Conservation (phyloP, 1,139 yeast genomes). For the Taiozyma sp. region DNA sequence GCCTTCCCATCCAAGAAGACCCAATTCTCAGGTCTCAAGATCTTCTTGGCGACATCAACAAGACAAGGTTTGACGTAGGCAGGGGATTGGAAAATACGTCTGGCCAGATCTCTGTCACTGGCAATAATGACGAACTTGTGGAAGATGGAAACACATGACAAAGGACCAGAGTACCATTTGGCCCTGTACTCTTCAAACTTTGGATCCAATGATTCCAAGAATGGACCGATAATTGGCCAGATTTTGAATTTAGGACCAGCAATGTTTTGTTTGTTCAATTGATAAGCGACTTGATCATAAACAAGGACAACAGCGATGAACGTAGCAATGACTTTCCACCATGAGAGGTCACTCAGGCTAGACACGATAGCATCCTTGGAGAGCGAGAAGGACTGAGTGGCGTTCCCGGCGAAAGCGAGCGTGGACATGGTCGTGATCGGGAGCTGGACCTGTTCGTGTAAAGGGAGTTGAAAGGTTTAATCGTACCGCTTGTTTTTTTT, state of each 20-base stretch:
- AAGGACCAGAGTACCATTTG: slow-evolving; percentile 92
- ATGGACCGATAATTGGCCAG: slow-evolving; percentile 97
- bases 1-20: slow-evolving; percentile 95
- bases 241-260: slow-evolving; percentile 86
- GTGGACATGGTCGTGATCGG: not conserved
- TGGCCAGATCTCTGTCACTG: slow-evolving; percentile 81
- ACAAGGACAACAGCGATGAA: slow-evolving; percentile 47
- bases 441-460: not conserved
- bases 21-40: slow-evolving; percentile 94
- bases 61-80: slow-evolving; percentile 93
- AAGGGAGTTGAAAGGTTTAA: not conserved
- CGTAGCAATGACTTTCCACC: slow-evolving; percentile 51
- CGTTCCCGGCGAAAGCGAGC: not conserved
- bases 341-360: slow-evolving; percentile 25
- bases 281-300: slow-evolving; percentile 80
- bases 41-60: slow-evolving; percentile 92
- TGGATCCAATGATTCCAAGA: slow-evolving; percentile 92
- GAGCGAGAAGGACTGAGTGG: not conserved
- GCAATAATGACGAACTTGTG: slow-evolving; percentile 98
- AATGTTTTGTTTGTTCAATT: slow-evolving; percentile 74
- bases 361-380: not conserved
- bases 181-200: slow-evolving; percentile 90
- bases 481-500: not conserved
- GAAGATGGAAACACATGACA: slow-evolving; percentile 94
- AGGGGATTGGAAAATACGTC: slow-evolving; percentile 85